Evolutionary conservation across 2,329 filamentous ascomycete species (phyloP), one percentile per base, ranked within the genome.

Genomic region (Zymoseptoria tritici): DNA sequence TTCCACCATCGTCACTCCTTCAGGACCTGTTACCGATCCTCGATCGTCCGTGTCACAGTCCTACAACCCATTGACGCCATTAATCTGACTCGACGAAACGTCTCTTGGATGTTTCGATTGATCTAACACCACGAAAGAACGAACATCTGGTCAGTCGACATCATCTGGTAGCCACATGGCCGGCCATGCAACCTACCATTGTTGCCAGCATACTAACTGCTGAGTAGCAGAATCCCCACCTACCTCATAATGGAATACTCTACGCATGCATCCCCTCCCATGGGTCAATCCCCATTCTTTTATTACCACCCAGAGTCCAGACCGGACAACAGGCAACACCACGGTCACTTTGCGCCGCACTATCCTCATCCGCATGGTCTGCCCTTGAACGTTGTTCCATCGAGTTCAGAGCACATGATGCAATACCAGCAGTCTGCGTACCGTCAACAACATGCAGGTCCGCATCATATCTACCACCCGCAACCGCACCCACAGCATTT

Each of bases 261-360:
- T 73, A 76, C 60, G 65, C 77, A 67, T 75, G 78, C 75, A 75
- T 82, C 70, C 84, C 71, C 71, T 57, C 70, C 70, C 42, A 70
- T 89, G 81, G 85, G 82, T 62, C 87, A 89, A 77, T 84, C 86
- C 66, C 80, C 89, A 60, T 95, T 91, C 81, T 92, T 89, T 83
- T 94, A 92, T 81, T 96, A 93, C 80, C 87, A 85, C 70, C 85
- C 88, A 66, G 89, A 94, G 68, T 82, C 87, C 65, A 86, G 84
- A 74, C 80, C 85, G 64, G 88, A 91, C 73, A 82, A 83, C 70
- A 83, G 86, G 71, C 88, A 89, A 72, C 16, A 26, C 8, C 87
- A 92, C 76, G 85, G 85, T 57, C 86, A 90, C 76, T 92, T 91
- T 79, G 83, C 86, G 65, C 64, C 70, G 13, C 69, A 70, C 46